Conservation (phyloP, 495 filamentous ascomycete species). For the Lasiosphaeriaceae sp. region DNA sequence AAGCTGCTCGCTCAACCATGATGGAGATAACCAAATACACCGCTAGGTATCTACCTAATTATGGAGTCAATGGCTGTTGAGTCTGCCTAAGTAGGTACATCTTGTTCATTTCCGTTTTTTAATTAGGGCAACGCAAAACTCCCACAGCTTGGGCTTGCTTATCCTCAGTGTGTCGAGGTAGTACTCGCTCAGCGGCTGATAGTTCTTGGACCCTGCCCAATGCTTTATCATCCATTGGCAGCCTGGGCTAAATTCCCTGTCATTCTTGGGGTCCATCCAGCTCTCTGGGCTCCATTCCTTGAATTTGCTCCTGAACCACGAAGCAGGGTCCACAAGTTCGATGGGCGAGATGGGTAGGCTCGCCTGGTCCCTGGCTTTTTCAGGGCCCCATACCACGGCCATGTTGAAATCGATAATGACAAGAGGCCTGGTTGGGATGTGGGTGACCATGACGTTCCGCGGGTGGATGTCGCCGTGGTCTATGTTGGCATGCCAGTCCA, state of each 20-base stretch:
- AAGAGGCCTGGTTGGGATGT: neutral
- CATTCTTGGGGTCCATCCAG: neutral
- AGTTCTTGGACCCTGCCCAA: neutral
- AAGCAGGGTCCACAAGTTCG: neutral
- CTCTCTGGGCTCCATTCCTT: neutral
- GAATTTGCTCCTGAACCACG: neutral
- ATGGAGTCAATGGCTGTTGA: too few relatives aligned
- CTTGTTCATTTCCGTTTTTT: neutral
- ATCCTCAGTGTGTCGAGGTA: neutral
- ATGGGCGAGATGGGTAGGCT: neutral
- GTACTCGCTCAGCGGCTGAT: neutral
- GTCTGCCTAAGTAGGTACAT: too few relatives aligned
- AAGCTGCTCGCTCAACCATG: too few relatives aligned
- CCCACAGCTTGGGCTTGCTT: neutral
- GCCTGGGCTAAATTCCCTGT: neutral
- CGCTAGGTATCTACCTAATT: too few relatives aligned
- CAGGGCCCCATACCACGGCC: neutral
- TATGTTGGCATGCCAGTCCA: neutral
- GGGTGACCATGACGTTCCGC: constrained; percentile 5
- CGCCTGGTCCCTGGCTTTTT: neutral
- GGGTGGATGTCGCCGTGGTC: neutral
- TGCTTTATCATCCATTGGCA: neutral
- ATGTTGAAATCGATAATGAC: constrained; percentile 4
- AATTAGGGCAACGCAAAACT: neutral
- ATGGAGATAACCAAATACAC: too few relatives aligned